phyloP scores from a whole-genome alignment of 1,284 basidiomycete species.

The Phylloporus gajari region DNA sequence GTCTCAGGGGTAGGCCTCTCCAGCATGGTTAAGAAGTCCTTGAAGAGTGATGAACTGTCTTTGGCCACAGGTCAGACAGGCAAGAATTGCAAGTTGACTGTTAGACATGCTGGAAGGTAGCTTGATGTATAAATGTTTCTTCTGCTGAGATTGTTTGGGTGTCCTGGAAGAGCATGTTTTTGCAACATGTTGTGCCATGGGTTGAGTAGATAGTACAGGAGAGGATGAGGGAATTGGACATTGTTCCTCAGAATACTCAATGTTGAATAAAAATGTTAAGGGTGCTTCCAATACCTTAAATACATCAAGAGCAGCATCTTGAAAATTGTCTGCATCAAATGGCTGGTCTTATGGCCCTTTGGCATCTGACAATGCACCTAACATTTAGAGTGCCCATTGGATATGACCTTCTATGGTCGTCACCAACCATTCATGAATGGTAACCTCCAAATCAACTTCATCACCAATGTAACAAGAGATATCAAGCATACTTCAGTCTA shows the following conservation, averaged over 20 bases:
- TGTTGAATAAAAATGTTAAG: slow-evolving; percentile 59
- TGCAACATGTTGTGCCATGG: slow-evolving; percentile 33
- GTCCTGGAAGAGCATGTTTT: slow-evolving; percentile 51
- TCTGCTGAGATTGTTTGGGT: slow-evolving; percentile 45
- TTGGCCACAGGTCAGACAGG: slow-evolving; percentile 69
- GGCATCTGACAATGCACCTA: slow-evolving; percentile 56
- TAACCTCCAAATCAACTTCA: slow-evolving; percentile 74
- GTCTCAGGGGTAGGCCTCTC: too few relatives aligned
- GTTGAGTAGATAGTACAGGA: slow-evolving; percentile 27
- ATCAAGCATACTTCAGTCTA: slow-evolving; percentile 30
- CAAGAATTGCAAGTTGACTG: slow-evolving; percentile 57
- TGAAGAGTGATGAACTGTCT: slow-evolving; percentile 78
- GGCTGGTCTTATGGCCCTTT: slow-evolving; percentile 27
- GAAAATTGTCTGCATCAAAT: slow-evolving; percentile 47
- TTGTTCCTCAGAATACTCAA: slow-evolving; percentile 45
- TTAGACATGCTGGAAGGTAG: slow-evolving; percentile 43
- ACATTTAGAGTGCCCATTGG: slow-evolving; percentile 69
- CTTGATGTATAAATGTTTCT: slow-evolving; percentile 59
- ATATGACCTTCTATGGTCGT: slow-evolving; percentile 70
- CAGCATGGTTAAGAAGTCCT: slow-evolving; percentile 76
- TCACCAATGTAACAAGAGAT: slow-evolving; percentile 43
- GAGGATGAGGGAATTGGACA: slow-evolving; percentile 32
- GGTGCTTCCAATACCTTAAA: slow-evolving; percentile 65
- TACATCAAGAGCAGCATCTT: slow-evolving; percentile 66
- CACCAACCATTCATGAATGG: slow-evolving; percentile 64